Base-by-base conservation (phyloP, 208 protist species). In the Leishmania amazonensis region DNA sequence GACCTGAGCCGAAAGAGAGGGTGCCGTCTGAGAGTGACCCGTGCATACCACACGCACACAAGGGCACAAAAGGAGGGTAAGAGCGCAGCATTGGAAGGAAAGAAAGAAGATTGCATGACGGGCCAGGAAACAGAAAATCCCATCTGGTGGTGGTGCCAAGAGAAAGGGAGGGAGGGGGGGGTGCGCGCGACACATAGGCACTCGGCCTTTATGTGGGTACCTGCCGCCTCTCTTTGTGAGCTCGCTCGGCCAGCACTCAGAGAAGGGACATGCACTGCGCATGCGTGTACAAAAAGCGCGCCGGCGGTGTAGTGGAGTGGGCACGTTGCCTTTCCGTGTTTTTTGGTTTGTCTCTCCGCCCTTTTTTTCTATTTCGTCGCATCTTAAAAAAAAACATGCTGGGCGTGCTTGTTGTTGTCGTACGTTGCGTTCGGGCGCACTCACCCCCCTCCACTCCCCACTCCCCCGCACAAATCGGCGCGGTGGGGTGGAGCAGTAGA, bases 121-220 rank as follows among this genome's bases (percentile, higher is more conserved):
- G 15, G n/a, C 31, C 28, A 58, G 54, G 35, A 17, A 65, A 49
- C 17, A 19, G 35, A 38, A 38, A 54, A 15, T 58, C 53, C 5
- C 13, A 45, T 53, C 24, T 3, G 35, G n/a, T 19, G 45, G 47
- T 24, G 45, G 45, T 13, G 17, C 35, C 40, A 53, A 60, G 74
- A 81, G 38, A 64, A 38, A 78, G 40, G 71, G 53, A 77, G 62
- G 51, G 21, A 81, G 42, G 67, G 54, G 31, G 31, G 31, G 31
- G 31, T 35, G 31, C 31, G 31, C 62, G 42, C 67, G 40, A 70
- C 40, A 47, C 67, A 72, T n/a, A 72, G 31, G 21, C 31, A 6
- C 19, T 24, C 8, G 67, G 3, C 38, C 21, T 49, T 15, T 53
- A 19, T n/a, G 17, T 53, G 47, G 13, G 47, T 74, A 13, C 5